Evolutionary conservation across 768 basidiomycete genomes (phyloP), one percentile per base, ranked within the genome.

Genomic region (Suillus brevipes): DNA sequence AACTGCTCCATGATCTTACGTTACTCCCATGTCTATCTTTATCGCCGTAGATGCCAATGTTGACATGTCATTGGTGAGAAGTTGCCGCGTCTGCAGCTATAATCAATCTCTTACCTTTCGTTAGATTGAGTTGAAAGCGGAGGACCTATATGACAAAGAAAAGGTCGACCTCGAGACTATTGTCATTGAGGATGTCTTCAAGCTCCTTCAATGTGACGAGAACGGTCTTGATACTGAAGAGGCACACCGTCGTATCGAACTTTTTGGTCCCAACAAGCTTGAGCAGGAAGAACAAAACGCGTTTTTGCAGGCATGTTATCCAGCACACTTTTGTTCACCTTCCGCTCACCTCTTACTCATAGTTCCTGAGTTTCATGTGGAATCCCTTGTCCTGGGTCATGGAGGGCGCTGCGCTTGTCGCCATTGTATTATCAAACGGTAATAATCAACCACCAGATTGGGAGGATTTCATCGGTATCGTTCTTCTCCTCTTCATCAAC

Each of bases 321-420:
- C n/a, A 45, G 28, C 64, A 45, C 58, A 9, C 52, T 6, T 56
- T 25, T 38, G 28, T 25, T 60, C 58, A 8, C 58, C 6, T 60
- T 53, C 4, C 7, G n/a, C 58, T 25, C 49, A 62, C 25, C 36
- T 28, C 18, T 2, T 55, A 55, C 34, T 12, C 0, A 36, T 50
- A 93, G 92, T 95, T 96, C 79, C 81, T 95, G 70, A 89, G 89
- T 76, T 99, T 99, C 86, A 99, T 98, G 97, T 99, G 97, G 97
- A 99, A 99, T 81, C 97, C 97, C 52, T 84, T 99, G 14, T 99
- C 97, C 40, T 99, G 97, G 97, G 97, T 99, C 79, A 99, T 99
- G 97, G 97, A 99, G 79, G 95, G 90, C 67, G 95, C 95, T 45
- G 92, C 94, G 9, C 84, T 95, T 37, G 94, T 95, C 69, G 96